Evolutionary conservation across 768 basidiomycete species (phyloP).

Genomic region (Mycena capillaripes): DNA sequence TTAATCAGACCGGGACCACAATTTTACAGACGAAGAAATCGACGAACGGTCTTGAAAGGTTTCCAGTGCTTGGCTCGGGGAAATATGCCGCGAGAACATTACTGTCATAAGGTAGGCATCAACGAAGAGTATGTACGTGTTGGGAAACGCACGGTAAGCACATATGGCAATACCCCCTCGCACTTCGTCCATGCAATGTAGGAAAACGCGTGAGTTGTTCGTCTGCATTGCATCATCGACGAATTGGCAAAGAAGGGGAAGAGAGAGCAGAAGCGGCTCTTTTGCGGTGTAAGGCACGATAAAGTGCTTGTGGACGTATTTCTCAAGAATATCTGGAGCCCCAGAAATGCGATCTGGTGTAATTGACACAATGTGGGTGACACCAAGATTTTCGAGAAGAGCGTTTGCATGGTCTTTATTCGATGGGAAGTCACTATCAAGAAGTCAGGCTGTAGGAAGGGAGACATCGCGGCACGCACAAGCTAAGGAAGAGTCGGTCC

Average conservation of each 20-base stretch:
- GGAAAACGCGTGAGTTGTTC: slow-evolving; percentile 49
- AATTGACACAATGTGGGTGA: slow-evolving; percentile 56
- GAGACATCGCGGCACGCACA: slow-evolving; percentile 48
- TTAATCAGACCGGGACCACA: not conserved
- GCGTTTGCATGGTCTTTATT: slow-evolving; percentile 49
- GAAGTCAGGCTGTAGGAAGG: not conserved
- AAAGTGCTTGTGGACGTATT: slow-evolving; percentile 50
- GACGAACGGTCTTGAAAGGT: slow-evolving; percentile 52
- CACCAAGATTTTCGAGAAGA: slow-evolving; percentile 51
- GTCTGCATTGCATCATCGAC: slow-evolving; percentile 46
- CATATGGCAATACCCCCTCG: slow-evolving; percentile 54
- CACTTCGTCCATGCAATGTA: slow-evolving; percentile 56
- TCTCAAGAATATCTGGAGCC: slow-evolving; percentile 34
- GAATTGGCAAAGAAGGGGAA: slow-evolving; percentile 51
- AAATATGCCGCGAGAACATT: slow-evolving; percentile 52
- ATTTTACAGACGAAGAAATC: not conserved
- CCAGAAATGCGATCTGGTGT: slow-evolving; percentile 52
- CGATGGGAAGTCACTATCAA: slow-evolving; percentile 54
- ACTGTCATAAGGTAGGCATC: slow-evolving; percentile 39
- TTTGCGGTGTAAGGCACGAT: slow-evolving; percentile 51
- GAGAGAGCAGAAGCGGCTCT: slow-evolving; percentile 51
- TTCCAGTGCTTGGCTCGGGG: slow-evolving; percentile 47
- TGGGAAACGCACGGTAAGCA: slow-evolving; percentile 53
- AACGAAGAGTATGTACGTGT: not conserved
- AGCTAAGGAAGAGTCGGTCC: slow-evolving; percentile 51